A percentile compares a stretch with the other conserved stretches of the same genome.
These are phyloP conservation scores for Elaeis guineensis DNA, from an alignment of 176 grass and related monocot genomes.

Conservation along the genomic window DNA sequence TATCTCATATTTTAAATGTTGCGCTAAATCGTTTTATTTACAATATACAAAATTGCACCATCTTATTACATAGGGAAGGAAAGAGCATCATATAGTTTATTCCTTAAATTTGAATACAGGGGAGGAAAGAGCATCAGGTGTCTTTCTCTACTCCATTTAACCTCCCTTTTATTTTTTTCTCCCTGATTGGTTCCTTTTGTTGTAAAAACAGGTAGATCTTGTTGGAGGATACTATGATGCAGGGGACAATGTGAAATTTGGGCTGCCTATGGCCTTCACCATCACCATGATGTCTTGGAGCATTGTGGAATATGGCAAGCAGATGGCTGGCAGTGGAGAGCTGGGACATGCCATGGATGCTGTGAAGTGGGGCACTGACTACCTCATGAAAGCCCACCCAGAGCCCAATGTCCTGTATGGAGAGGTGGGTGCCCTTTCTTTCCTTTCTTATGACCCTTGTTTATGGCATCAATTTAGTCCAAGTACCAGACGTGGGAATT, in stretches of 20 bases:
- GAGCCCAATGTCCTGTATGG: conserved; percentile 71
- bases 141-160: too few relatives aligned
- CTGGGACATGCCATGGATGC: conserved; percentile 72
- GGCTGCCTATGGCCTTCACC: conserved; percentile 93
- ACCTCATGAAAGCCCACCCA: conserved; percentile 84
- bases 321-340: conserved; percentile 74
- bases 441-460: too few relatives aligned
- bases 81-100: too few relatives aligned
- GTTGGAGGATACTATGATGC: conserved; percentile 92
- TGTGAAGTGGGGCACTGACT: conserved; percentile 88
- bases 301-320: conserved; percentile 64
- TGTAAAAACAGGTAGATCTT: conserved; percentile 49
- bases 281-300: conserved; percentile 98
- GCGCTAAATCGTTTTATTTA: too few relatives aligned
- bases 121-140: too few relatives aligned
- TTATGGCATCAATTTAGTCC: too few relatives aligned
- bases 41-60: too few relatives aligned
- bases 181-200: background rate
- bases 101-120: too few relatives aligned
- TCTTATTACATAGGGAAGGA: too few relatives aligned
- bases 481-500: too few relatives aligned
- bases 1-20: too few relatives aligned
- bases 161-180: background rate
- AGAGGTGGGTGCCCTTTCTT: conserved; percentile 32
- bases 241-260: conserved; percentile 95